Conservation (phyloP, 1,284 basidiomycete genomes). For the Cystobasidiaceae sp. region DNA sequence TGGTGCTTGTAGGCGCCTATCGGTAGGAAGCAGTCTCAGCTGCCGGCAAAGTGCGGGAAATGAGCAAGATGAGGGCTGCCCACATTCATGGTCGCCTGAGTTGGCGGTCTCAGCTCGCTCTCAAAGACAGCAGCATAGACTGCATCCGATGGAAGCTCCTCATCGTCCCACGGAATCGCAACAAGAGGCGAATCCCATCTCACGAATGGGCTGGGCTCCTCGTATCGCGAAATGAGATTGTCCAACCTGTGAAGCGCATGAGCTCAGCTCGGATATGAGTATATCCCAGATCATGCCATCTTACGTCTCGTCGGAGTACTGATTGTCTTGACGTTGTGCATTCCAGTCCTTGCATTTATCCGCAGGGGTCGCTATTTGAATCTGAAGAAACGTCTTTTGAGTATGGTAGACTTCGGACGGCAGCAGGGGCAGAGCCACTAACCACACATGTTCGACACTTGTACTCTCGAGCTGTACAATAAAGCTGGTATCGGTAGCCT, state of each 20-base stretch:
- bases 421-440: too few relatives aligned
- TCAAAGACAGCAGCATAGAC: conserved; percentile 78
- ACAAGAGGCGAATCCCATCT: conserved; percentile 96
- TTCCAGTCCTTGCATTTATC: conserved; percentile 77
- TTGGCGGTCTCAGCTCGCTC: conserved; percentile 73
- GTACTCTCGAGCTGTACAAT: conserved; percentile 86
- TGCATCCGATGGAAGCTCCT: conserved; percentile 61
- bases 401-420: too few relatives aligned
- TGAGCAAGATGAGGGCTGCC: background rate
- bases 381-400: conserved; percentile 42
- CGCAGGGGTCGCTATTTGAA: conserved; percentile 66
- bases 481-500: conserved; percentile 89
- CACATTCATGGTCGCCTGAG: conserved; percentile 75
- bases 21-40: background rate
- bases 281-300: too few relatives aligned
- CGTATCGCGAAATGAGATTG: conserved; percentile 80
- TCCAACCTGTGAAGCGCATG: conserved; percentile 62
- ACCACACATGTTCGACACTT: conserved; percentile 83
- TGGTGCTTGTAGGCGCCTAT: conserved; percentile 43
- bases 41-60: too few relatives aligned
- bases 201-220: conserved; percentile 94
- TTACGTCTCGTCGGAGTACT: conserved; percentile 70
- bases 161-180: conserved; percentile 70
- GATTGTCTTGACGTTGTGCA: conserved; percentile 50
- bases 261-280: too few relatives aligned